These are phyloP conservation scores for Endocalyx cinctus DNA, from an alignment of 2,329 filamentous ascomycete genomes.

Conservation along the genomic window DNA sequence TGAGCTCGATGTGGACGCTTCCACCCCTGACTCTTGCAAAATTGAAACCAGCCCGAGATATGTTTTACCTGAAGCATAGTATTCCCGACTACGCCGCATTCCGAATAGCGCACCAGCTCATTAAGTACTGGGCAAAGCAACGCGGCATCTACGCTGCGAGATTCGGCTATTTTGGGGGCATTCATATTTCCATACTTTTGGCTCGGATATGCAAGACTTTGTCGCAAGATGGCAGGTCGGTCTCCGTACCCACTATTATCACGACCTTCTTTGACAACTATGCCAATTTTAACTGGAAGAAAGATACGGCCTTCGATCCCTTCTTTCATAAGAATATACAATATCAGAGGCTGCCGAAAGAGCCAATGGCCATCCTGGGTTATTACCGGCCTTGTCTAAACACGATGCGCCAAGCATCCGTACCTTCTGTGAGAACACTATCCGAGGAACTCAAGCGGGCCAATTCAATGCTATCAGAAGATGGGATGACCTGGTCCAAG, in stretches of 20 bases:
- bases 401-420: slow-evolving; percentile 49
- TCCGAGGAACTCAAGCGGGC: slow-evolving; percentile 47
- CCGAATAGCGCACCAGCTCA: slow-evolving; percentile 51
- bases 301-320: slow-evolving; percentile 52
- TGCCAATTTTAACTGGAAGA: slow-evolving; percentile 54
- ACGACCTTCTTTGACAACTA: slow-evolving; percentile 61
- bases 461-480: slow-evolving; percentile 30
- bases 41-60: slow-evolving; percentile 60
- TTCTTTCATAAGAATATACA: slow-evolving; percentile 49
- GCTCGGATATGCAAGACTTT: slow-evolving; percentile 55
- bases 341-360: slow-evolving; percentile 52
- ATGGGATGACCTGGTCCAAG: slow-evolving; percentile 36
- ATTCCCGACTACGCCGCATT: slow-evolving; percentile 57
- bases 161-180: slow-evolving; percentile 62
- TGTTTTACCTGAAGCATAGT: slow-evolving; percentile 55
- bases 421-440: slow-evolving; percentile 47
- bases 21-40: slow-evolving; percentile 53
- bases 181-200: slow-evolving; percentile 60
- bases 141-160: slow-evolving; percentile 61
- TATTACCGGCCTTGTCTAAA: slow-evolving; percentile 60
- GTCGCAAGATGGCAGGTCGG: slow-evolving; percentile 26
- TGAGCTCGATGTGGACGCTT: slow-evolving; percentile 51
- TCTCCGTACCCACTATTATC: slow-evolving; percentile 48
- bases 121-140: slow-evolving; percentile 58
- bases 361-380: slow-evolving; percentile 60